Evolutionary conservation across 2,329 filamentous ascomycete genomes (phyloP), one percentile per base, ranked within the genome.

Genomic region (Colletotrichum brevisporum): DNA sequence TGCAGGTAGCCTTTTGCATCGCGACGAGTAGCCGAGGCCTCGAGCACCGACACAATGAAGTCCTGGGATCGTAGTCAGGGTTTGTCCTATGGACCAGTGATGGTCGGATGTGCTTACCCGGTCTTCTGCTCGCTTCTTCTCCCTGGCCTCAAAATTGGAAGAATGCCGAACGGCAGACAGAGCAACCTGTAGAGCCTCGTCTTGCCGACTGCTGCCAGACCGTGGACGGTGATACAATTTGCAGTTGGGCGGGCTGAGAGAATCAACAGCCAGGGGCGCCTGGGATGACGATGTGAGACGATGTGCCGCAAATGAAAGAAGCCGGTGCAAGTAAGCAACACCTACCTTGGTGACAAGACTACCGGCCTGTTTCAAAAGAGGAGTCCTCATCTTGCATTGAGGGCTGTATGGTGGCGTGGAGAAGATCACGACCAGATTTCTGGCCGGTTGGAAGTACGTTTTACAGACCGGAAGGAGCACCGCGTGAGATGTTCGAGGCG

Each of bases 1-100:
- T 96, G 92, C 16, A 99, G 86, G 77, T 98, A 99, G 45, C 93
- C 91, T 80, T 93, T 95, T 55, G 95, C 94, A 82, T 99, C 96
- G 75, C 96, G 90, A 80, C 95, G 97, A 0, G 95, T 98, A 6
- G 95, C 93, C 12, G 94, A 94, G 18, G 95, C 94, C 75, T 93
- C 94, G 39, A 99, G 85, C 4, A 98, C 89, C 16, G 94, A 95
- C 39, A 97, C 86, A 74, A 97, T 91, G 75, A 97, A 92, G 76
- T 97, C 94, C 91, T 94, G 72, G 13, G 5, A 43, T 36, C 13
- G 16, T 43, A 15, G 41, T 43, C 16, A n/a, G 41, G 13, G 41
- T 43, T 15, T 43, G 41, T 15, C 41, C 16, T 15, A n/a, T 15
- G 41, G 13, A 6, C 15, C 13, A 43, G 16, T 43, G 41, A 36